Evolutionary conservation across 805 yeast genomes (phyloP), one percentile per base, ranked within the genome.

Genomic region (Saturnispora sanitii): DNA sequence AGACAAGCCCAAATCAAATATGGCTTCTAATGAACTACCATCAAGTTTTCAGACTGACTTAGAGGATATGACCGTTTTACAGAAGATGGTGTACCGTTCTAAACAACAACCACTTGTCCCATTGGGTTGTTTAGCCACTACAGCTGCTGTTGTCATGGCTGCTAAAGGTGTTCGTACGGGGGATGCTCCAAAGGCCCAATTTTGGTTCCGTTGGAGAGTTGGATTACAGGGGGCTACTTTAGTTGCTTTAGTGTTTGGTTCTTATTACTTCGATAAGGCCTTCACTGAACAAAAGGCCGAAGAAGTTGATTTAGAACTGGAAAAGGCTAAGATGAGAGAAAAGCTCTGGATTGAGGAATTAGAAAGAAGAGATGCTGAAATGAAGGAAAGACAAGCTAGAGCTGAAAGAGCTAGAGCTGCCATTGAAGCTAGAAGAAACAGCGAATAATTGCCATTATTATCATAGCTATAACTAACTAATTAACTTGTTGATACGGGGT

Each of bases 21-120:
- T 61, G 66, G 65, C 66, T 6, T 61, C 66, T 9, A 53, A 59
- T 36, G 58, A 58, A 38, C 58, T 64, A 42, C 79, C 79, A 29
- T 73, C 77, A 21, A 71, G 77, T 2, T 68, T 70, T 44, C 76
- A 71, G 40, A 51, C 58, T n/a, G 62, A 66, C 25, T 72, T 69
- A 45, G 71, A 66, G 76, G 71, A 67, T 38, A 55, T 69, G 54
- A 58, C 70, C 39, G 68, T 79, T 43, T 49, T 77, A 34, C 76
- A 79, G 38, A 78, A 74, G 54, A 68, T 82, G 51, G 54, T 68
- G 22, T 69, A 61, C 56, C 75, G 82, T 50, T 77, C 83, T 45
- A 82, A 79, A 55, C 82, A 86, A 59, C 95, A 88, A 56, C 96
- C 96, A 2, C 63, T 83, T 9, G 96, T 88, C 1, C 96, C 96